phyloP scores from a whole-genome alignment of 2,329 filamentous ascomycete species.

The Alternaria ethzedia region DNA sequence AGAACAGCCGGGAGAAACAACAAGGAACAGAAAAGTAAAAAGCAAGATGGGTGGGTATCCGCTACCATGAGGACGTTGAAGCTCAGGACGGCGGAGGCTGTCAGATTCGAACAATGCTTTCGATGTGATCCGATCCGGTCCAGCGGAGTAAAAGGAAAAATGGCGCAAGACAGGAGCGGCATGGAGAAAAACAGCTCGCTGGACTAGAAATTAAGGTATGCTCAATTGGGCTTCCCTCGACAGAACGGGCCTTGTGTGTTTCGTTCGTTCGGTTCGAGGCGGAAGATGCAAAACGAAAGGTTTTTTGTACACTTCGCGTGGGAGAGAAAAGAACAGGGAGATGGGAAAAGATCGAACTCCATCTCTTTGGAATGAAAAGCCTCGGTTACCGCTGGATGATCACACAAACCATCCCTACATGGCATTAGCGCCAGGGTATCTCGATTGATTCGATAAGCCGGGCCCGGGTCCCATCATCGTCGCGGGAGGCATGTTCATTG shows the following conservation, averaged over 20 bases:
- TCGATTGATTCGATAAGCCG: conserved; percentile 38
- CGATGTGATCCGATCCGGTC: background rate
- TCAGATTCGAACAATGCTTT: background rate
- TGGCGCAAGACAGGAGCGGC: background rate
- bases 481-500: conserved; percentile 33
- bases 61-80: conserved; percentile 1
- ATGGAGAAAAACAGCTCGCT: background rate
- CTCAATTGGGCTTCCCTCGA: background rate
- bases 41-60: background rate
- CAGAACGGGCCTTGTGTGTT: background rate
- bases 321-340: background rate
- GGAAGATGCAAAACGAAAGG: background rate
- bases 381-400: background rate
- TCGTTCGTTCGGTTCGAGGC: background rate
- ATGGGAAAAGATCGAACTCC: background rate
- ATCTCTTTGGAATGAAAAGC: background rate
- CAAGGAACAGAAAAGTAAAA: background rate
- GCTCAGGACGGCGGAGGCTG: background rate
- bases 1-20: background rate
- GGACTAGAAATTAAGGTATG: conserved; percentile 15
- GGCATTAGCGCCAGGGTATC: conserved; percentile 42
- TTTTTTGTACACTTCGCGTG: conserved; percentile 1
- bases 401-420: conserved; percentile 29
- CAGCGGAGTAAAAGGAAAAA: background rate
- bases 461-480: conserved; percentile 33